Base-by-base conservation (phyloP, 2,329 filamentous ascomycete genomes). In the Ambrosiella cleistominuta region DNA sequence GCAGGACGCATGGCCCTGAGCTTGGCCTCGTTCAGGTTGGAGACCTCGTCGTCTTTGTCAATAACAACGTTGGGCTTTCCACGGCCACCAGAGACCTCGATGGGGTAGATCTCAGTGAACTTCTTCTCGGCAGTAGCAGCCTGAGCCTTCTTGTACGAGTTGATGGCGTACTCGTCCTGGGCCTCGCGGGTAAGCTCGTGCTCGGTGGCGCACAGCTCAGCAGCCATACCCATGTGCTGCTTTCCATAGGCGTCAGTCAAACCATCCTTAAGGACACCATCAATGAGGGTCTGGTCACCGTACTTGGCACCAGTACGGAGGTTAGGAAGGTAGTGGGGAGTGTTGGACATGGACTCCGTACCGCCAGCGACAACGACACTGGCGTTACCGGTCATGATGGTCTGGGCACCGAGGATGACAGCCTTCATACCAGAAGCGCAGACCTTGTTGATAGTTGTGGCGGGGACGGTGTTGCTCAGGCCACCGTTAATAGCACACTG, bases 371-470 rank as follows among this genome's bases (percentile, higher is more conserved):
- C 88, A 63, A 98, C 83, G 64, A 96, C 84, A 65, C 88, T 84
- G 63, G 91, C 91, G 69, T 88, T 95, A 65, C 93, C 91, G 57
- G 90, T 95, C 71, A 97, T 89, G 75, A 98, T 98, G 66, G 91
- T 96, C 74, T 97, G 93, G 56, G 91, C 88, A 65, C 86, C 93
- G 61, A 98, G 79, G 64, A 95, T 88, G 68, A 98, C 85, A 65
- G 93, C 88, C 78, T 98, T 98, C 69, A 96, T 76, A 50, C 85
- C 84, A 8, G 90, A 96, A 63, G 93, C 93, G 79, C 93, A 98
- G 69, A 98, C 93, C 77, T 98, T 98, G 84, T 98, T 98, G 68
- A 98, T 81, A 56, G 90, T 95, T 51, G 93, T 98, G 73, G 85
- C 86, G 65, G 94, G 80, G 63, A 86, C 86, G 57, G 79, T 78